Evolutionary conservation across 768 basidiomycete genomes (phyloP).

Genomic region (Lanmaoa rubissima): DNA sequence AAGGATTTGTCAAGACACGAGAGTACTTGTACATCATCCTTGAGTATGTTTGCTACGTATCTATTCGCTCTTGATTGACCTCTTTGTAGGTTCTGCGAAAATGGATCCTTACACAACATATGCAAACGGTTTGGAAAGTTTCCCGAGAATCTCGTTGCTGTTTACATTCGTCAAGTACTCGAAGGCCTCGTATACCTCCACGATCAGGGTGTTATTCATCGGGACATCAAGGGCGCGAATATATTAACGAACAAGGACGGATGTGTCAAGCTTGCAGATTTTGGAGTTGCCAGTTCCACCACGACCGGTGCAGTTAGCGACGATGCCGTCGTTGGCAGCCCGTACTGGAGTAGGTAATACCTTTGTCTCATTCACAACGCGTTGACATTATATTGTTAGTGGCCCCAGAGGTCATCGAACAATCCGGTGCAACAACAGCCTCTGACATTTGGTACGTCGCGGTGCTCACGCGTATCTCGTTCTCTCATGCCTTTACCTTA

Average conservation of each 20-base stretch:
- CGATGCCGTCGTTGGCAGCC: slow-evolving; percentile 93
- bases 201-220: slow-evolving; percentile 98
- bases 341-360: slow-evolving; percentile 87
- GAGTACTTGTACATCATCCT: slow-evolving; percentile 96
- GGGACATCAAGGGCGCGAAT: slow-evolving; percentile 99
- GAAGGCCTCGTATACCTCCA: slow-evolving; percentile 96
- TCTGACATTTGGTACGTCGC: slow-evolving; percentile 88
- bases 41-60: slow-evolving; percentile 53
- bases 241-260: slow-evolving; percentile 99
- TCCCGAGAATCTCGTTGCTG: slow-evolving; percentile 93
- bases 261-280: slow-evolving; percentile 97
- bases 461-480: neutral
- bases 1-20: slow-evolving; percentile 93
- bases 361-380: neutral
- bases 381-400: slow-evolving; percentile 43
- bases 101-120: slow-evolving; percentile 93
- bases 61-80: slow-evolving; percentile 7
- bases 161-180: slow-evolving; percentile 95
- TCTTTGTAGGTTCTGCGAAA: slow-evolving; percentile 82
- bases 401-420: slow-evolving; percentile 99
- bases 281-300: slow-evolving; percentile 88
- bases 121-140: slow-evolving; percentile 98
- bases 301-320: slow-evolving; percentile 74
- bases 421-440: slow-evolving; percentile 93
- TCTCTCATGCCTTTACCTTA: slow-evolving; percentile 19